Evolutionary conservation across 345 rosid species (phyloP).

Genomic region (Salix koriyanagi): DNA sequence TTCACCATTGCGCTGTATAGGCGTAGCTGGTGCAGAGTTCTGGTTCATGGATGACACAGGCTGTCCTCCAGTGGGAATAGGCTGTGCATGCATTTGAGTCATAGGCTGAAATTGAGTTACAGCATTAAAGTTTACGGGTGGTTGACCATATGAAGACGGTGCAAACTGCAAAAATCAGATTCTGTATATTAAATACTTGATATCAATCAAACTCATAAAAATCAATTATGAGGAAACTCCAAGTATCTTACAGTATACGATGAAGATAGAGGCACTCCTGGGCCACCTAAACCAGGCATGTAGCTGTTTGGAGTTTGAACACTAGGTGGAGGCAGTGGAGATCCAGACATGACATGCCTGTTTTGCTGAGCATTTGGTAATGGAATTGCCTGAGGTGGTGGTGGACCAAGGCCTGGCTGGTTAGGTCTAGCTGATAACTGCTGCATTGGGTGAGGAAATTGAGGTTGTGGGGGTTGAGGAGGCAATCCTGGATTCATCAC

Average conservation of each 20-base stretch:
- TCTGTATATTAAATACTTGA: slow-evolving; percentile 13
- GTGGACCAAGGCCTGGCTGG: slow-evolving; percentile 52
- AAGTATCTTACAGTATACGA: slow-evolving; percentile 58
- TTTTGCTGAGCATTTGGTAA: slow-evolving; percentile 48
- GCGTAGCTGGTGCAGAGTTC: slow-evolving; percentile 32
- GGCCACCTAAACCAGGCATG: slow-evolving; percentile 50
- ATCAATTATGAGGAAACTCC: not conserved
- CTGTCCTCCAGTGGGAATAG: slow-evolving; percentile 50
- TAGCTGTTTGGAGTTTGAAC: slow-evolving; percentile 47
- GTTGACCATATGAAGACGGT: slow-evolving; percentile 48
- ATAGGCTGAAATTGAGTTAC: slow-evolving; percentile 49
- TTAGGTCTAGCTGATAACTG: slow-evolving; percentile 59
- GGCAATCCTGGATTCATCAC: slow-evolving; percentile 63
- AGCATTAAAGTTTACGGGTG: slow-evolving; percentile 34
- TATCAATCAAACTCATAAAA: slow-evolving; percentile 15
- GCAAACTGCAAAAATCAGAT: slow-evolving; percentile 50
- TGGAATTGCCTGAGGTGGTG: slow-evolving; percentile 46
- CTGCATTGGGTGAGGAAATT: slow-evolving; percentile 57
- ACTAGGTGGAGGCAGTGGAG: slow-evolving; percentile 48
- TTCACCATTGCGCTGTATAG: slow-evolving; percentile 41
- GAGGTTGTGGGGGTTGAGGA: slow-evolving; percentile 60
- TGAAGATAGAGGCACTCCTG: slow-evolving; percentile 54
- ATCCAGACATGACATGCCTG: slow-evolving; percentile 45
- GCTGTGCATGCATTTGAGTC: slow-evolving; percentile 46
- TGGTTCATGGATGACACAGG: slow-evolving; percentile 40